These are phyloP conservation scores for Chaetomium cochliodes DNA, from an alignment of 495 filamentous ascomycete genomes.

Conservation along the genomic window DNA sequence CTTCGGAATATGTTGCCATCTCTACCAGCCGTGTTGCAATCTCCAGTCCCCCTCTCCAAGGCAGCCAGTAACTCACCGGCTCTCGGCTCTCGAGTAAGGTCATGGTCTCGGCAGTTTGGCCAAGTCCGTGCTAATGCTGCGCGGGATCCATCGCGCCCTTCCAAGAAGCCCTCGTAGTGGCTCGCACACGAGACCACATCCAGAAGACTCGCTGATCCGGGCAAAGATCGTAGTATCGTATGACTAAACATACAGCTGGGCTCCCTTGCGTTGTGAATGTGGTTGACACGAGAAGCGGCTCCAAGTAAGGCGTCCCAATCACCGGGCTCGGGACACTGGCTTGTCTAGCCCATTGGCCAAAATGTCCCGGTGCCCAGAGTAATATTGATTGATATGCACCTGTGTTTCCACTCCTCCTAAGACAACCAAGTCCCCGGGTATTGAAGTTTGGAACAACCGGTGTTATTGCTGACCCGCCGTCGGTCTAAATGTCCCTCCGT, in stretches of 20 bases:
- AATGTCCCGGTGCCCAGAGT: not conserved
- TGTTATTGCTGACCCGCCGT: not conserved
- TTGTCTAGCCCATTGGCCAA: not conserved
- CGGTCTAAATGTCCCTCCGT: conserved; percentile 3
- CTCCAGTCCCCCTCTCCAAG: not conserved
- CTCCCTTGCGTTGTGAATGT: not conserved
- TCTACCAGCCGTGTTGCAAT: conserved; percentile 7
- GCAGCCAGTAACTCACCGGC: not conserved
- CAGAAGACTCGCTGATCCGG: not conserved
- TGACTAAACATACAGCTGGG: not conserved
- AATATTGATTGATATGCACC: not conserved
- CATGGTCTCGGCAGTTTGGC: not conserved
- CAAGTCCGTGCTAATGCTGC: not conserved
- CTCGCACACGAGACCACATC: not conserved
- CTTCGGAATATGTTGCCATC: not conserved
- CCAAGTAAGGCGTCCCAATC: not conserved
- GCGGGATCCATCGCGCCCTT: not conserved
- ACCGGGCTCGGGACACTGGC: not conserved
- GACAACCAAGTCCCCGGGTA: not conserved
- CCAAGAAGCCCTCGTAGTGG: conserved; percentile 5
- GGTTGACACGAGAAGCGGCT: no score
- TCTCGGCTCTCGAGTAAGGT: not conserved
- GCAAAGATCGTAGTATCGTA: conserved; percentile 13
- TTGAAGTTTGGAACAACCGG: not conserved
- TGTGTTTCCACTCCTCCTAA: no score